Conservation (phyloP, 495 filamentous ascomycete species). For the Lepidopterella palustris region DNA sequence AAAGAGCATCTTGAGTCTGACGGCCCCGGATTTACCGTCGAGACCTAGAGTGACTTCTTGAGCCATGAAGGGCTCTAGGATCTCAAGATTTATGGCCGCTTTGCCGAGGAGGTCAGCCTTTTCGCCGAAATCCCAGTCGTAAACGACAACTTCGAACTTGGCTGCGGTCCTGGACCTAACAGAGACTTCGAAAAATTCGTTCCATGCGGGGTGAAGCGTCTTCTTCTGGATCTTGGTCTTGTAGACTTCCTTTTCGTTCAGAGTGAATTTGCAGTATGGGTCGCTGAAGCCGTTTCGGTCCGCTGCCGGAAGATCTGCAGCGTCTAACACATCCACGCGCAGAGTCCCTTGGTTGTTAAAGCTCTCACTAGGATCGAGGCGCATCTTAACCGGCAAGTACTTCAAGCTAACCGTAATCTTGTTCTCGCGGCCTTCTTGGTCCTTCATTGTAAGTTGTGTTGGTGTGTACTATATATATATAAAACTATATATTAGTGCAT, state of each 20-base stretch:
- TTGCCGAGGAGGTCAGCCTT: constrained; percentile 81
- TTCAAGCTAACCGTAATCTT: constrained; percentile 85
- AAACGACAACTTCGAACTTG: constrained; percentile 77
- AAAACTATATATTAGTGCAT: constrained; percentile 11
- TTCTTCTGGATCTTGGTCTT: constrained; percentile 96
- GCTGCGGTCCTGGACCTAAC: constrained; percentile 77
- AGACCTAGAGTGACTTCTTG: constrained; percentile 67
- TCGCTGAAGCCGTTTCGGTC: constrained; percentile 96
- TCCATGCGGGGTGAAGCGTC: constrained; percentile 90
- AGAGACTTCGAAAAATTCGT: constrained; percentile 83
- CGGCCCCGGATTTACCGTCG: constrained; percentile 80
- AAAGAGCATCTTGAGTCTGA: constrained; percentile 85
- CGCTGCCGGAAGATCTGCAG: constrained; percentile 76
- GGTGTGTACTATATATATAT: constrained; percentile 73
- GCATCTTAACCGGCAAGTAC: constrained; percentile 90
- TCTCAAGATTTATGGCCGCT: constrained; percentile 67
- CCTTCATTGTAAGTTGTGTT: constrained; percentile 69
- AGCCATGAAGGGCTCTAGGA: constrained; percentile 75
- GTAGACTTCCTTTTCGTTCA: constrained; percentile 78
- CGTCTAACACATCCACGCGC: constrained; percentile 85
- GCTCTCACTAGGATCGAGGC: constrained; percentile 85
- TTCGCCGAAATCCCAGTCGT: constrained; percentile 93
- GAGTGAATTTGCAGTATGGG: constrained; percentile 88
- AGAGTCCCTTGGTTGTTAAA: constrained; percentile 98
- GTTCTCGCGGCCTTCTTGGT: constrained; percentile 66